Evolutionary conservation across 202 grass and related monocot genomes (phyloP).

Genomic region (Hordeum pubiflorum): DNA sequence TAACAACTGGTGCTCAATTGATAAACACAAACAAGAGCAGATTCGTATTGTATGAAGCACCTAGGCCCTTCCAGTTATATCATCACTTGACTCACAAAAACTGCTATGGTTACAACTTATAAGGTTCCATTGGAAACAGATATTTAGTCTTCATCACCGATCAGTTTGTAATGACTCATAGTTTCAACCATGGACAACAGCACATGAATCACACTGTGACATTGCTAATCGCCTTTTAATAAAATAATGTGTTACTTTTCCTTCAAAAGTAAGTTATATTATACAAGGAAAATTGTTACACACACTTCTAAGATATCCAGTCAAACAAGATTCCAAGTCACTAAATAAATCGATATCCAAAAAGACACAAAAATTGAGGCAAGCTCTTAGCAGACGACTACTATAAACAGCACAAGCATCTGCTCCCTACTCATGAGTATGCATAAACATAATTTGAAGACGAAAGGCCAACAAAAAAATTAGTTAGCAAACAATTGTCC

Average conservation of each 20-base stretch:
- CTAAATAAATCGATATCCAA: not conserved
- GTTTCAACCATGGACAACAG: not conserved
- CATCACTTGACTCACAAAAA: not conserved
- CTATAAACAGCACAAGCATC: not conserved
- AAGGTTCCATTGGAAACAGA: not conserved
- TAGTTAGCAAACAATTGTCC: too few relatives aligned
- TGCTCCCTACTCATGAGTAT: not conserved
- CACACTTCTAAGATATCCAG: too few relatives aligned
- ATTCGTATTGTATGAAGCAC: not conserved
- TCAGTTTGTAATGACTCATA: not conserved
- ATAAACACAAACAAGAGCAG: not conserved
- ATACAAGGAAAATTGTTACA: too few relatives aligned
- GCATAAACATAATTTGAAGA: not conserved
- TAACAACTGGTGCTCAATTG: not conserved
- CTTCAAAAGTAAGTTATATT: too few relatives aligned
- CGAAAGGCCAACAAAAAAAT: too few relatives aligned
- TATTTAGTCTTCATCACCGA: not conserved
- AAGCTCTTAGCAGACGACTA: not conserved
- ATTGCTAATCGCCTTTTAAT: not conserved
- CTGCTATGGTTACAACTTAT: not conserved
- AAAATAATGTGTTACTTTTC: not conserved
- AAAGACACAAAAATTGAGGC: not conserved
- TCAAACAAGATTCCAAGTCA: too few relatives aligned
- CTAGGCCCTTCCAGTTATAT: not conserved
- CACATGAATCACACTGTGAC: not conserved